These are phyloP conservation scores for Schizophyllum commune DNA, from an alignment of 1,284 basidiomycete genomes.

Conservation along the genomic window DNA sequence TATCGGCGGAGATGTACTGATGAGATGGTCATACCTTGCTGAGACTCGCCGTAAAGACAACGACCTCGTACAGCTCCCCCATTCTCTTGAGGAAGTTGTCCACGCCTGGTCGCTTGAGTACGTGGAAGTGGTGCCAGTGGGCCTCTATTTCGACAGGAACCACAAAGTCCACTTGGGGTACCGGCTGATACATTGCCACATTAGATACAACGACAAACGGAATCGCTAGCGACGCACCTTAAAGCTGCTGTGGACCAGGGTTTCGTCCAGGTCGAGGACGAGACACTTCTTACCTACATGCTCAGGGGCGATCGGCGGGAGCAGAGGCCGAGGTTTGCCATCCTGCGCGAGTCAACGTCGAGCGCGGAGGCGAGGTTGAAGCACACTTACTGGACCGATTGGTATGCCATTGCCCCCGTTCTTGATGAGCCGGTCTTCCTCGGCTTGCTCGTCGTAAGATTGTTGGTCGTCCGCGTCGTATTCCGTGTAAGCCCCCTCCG, in stretches of 20 bases:
- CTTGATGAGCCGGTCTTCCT: slow-evolving; percentile 74
- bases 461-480: slow-evolving; percentile 26
- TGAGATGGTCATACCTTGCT: slow-evolving; percentile 68
- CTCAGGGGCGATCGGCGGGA: slow-evolving; percentile 68
- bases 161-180: slow-evolving; percentile 94
- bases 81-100: slow-evolving; percentile 95
- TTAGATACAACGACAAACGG: not conserved
- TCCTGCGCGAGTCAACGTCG: slow-evolving; percentile 28
- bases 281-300: slow-evolving; percentile 86
- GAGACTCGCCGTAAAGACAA: slow-evolving; percentile 96
- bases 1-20: not conserved
- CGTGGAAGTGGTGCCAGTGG: slow-evolving; percentile 94
- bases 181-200: slow-evolving; percentile 51
- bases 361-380: not conserved
- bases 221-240: slow-evolving; percentile 45
- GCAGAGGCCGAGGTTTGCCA: slow-evolving; percentile 64
- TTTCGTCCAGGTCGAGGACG: slow-evolving; percentile 94
- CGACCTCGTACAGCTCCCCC: slow-evolving; percentile 97
- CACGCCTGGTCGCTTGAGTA: slow-evolving; percentile 96
- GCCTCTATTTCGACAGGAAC: slow-evolving; percentile 99
- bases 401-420: slow-evolving; percentile 81
- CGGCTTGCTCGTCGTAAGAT: slow-evolving; percentile 53
- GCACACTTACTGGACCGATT: slow-evolving; percentile 55
- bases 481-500: slow-evolving; percentile 20
- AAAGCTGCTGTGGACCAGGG: slow-evolving; percentile 89